Evolutionary conservation across 2,329 filamentous ascomycete genomes (phyloP), one percentile per base, ranked within the genome.

Genomic region (Colletotrichum nymphaeae): DNA sequence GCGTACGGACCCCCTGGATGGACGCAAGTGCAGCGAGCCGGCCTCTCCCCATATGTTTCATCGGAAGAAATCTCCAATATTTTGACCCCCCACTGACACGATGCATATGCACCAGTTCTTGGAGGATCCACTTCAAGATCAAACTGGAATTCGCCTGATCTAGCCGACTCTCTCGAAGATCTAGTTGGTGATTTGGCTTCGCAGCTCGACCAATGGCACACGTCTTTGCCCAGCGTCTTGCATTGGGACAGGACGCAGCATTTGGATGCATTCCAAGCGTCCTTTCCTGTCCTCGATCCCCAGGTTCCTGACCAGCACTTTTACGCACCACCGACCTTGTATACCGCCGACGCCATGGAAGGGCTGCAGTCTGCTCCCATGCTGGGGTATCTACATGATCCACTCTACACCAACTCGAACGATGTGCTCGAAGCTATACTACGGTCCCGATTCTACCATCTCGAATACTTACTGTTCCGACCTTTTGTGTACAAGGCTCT

Each of bases 401-500:
- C 56, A 24, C 32, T 22, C 14, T 59, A 59, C 32, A 55, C 64
- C n/a, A 58, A 58, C 37, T 59, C 67, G 53, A 42, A 64, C 42
- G 32, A 14, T 76, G 82, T 91, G 42, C 88, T 91, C 71, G 85
- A 88, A 8, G 89, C 89, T 2, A 80, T 90, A 12, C 83, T 92
- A 9, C 86, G 89, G 58, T 90, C 88, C 5, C 84, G 88, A 60
- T 91, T 90, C 78, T 90, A 89, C 78, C 89, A 90, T 76, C 86
- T 86, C 26, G 89, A 89, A 69, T 89, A 88, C 77, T 84, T 91
- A 70, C 85, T 91, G 71, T 86, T 90, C 78, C 84, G 88, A 12
- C 89, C 90, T 0, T 91, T 88, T 69, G 77, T 91, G 5, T 91
- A 88, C 81, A 91, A 91, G 76, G 89, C 87, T 1, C 81, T 91